These are phyloP conservation scores for Phytophthora citrophthora DNA, from an alignment of 352 stramenopile genomes.

Conservation along the genomic window DNA sequence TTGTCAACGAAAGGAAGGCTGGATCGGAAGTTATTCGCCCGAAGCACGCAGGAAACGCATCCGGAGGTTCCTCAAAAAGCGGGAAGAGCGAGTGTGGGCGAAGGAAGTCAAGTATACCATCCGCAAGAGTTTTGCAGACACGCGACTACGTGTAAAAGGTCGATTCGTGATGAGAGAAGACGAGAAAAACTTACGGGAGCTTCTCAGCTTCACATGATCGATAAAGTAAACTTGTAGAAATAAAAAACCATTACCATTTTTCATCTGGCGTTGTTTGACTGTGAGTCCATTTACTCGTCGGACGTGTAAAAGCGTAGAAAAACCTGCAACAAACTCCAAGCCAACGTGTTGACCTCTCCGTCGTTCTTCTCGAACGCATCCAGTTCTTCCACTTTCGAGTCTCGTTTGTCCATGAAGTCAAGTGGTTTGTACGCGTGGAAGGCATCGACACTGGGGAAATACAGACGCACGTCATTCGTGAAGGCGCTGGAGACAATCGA, in stretches of 20 bases:
- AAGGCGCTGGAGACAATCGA: conserved; percentile 57
- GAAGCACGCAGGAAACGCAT: conserved; percentile 91
- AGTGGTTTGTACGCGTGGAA: conserved; percentile 47
- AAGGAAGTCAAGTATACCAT: conserved; percentile 97
- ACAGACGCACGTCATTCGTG: conserved; percentile 50
- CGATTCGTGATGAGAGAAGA: conserved; percentile 98
- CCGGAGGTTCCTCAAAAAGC: conserved; percentile 93
- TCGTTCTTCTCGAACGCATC: conserved; percentile 34
- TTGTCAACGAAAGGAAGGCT: conserved; percentile 39
- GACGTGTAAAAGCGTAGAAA: conserved; percentile 35
- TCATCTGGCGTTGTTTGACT: neutral
- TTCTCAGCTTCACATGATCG: conserved; percentile 68
- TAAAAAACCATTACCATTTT: conserved; percentile 26
- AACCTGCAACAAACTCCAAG: conserved; percentile 41
- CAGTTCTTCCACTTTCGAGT: conserved; percentile 11
- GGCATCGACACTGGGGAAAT: conserved; percentile 44
- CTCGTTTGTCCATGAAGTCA: conserved; percentile 33
- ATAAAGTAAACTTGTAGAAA: conserved; percentile 9
- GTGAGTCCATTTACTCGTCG: conserved; percentile 17
- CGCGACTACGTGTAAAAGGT: conserved; percentile 94
- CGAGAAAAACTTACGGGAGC: conserved; percentile 74
- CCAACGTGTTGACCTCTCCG: conserved; percentile 38
- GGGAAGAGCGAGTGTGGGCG: conserved; percentile 92
- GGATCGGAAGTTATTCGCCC: conserved; percentile 94
- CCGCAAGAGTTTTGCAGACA: conserved; percentile 97